Evolutionary conservation across 768 basidiomycete genomes (phyloP).

Genomic region (Mycena crocata): DNA sequence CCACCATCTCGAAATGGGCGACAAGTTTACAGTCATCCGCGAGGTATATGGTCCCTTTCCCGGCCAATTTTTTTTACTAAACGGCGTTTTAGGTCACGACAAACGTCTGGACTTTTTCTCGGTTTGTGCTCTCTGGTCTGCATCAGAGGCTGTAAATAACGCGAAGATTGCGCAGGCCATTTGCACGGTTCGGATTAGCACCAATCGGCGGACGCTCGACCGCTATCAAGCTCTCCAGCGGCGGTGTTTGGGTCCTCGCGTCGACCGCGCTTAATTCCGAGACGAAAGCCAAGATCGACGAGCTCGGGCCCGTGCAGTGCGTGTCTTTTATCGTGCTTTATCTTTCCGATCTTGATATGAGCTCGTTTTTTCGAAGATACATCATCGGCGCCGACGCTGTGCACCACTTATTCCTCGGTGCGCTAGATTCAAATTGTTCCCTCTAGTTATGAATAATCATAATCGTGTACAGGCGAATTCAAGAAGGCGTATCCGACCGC

Average conservation of each 20-base stretch:
- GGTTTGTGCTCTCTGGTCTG: not conserved
- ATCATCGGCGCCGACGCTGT: constrained; percentile 69
- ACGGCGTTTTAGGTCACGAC: constrained; percentile 15
- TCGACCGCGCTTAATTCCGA: constrained; percentile 77
- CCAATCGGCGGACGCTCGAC: constrained; percentile 89
- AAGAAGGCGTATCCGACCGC: constrained; percentile 75
- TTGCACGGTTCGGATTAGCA: constrained; percentile 71
- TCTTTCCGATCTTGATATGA: not conserved
- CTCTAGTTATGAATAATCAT: constrained; percentile 9
- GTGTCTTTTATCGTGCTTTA: constrained; percentile 28
- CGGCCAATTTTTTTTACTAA: not conserved
- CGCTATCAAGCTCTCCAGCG: constrained; percentile 75
- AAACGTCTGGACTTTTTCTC: constrained; percentile 31
- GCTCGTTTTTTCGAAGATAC: constrained; percentile 51
- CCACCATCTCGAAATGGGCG: constrained; percentile 11
- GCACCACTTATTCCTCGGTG: constrained; percentile 71
- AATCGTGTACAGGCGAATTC: constrained; percentile 1
- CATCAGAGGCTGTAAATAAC: not conserved
- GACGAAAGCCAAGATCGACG: constrained; percentile 71
- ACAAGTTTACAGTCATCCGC: constrained; percentile 21
- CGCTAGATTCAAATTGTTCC: constrained; percentile 18
- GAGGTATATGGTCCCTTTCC: not conserved
- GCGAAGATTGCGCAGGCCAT: constrained; percentile 60
- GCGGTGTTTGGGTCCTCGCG: constrained; percentile 84
- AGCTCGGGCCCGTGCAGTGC: constrained; percentile 78